A percentile compares a stretch with the other conserved stretches of the same genome.
Conservation (phyloP, 2,329 filamentous ascomycete species). For the Tolypocladium pustulatum region DNA sequence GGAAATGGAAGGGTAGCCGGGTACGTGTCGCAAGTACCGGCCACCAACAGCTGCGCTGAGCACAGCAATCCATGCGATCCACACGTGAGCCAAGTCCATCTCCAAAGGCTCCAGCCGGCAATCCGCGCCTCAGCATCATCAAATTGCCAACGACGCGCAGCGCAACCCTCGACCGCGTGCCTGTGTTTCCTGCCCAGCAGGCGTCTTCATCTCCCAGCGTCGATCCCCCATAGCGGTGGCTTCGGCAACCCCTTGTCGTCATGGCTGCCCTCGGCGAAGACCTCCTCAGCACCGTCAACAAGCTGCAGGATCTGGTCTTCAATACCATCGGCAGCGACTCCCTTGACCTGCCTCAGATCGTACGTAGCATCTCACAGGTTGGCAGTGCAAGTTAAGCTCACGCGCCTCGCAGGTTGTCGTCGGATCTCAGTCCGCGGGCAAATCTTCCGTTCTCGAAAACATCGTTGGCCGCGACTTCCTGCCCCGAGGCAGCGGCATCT, state of each 20-base stretch:
- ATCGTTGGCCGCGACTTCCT: constrained; percentile 97
- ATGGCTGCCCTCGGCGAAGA: constrained; percentile 97
- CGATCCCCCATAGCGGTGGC: neutral
- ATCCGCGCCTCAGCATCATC: neutral
- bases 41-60: no score
- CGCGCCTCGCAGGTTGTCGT: constrained; percentile 67
- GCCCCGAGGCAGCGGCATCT: constrained; percentile 91
- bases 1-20: neutral
- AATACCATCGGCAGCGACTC: constrained; percentile 99
- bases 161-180: constrained; percentile 1
- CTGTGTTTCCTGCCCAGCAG: neutral
- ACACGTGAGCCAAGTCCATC: neutral
- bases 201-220: neutral
- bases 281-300: constrained; percentile 90
- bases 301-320: constrained; percentile 96
- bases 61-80: neutral
- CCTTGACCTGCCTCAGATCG: constrained; percentile 94
- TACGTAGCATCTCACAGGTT: constrained; percentile 35
- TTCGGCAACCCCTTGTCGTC: constrained; percentile 13
- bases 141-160: constrained; percentile 5
- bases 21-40: neutral
- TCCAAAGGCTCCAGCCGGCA: neutral
- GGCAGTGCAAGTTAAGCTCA: constrained; percentile 6
- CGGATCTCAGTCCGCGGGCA: constrained; percentile 94
- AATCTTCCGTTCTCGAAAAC: constrained; percentile 97